These are phyloP conservation scores for Cynanchum wilfordii DNA, from an alignment of 257 asterid species.

Conservation along the genomic window DNA sequence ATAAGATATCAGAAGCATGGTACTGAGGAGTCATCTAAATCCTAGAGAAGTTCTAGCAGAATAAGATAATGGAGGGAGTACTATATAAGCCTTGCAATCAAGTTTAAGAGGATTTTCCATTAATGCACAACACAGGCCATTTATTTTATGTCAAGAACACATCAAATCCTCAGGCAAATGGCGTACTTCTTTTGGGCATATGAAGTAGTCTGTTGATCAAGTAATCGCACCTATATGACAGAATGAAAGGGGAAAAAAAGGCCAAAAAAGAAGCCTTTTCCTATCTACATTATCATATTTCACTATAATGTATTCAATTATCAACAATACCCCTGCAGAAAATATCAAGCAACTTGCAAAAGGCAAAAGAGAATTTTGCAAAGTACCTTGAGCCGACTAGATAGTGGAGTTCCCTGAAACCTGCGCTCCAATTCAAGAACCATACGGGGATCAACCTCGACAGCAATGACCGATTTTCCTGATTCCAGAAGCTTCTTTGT, in stretches of 20 bases:
- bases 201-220: neutral
- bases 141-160: neutral
- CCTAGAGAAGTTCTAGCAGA: no score
- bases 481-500: conserved; percentile 97
- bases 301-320: neutral
- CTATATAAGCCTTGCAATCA: neutral
- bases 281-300: no score
- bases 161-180: no score
- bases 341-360: neutral
- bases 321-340: neutral
- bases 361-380: neutral
- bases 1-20: neutral
- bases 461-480: conserved; percentile 81
- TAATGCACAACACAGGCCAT: neutral
- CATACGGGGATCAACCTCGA: conserved; percentile 95
- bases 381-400: conserved; percentile 55
- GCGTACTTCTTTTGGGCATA: neutral
- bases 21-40: neutral
- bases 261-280: neutral
- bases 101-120: neutral
- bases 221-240: neutral
- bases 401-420: conserved; percentile 77
- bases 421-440: conserved; percentile 89
- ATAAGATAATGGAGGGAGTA: no score
- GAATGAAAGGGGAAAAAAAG: neutral